A percentile compares a stretch with the other conserved stretches of the same genome.
phyloP scores from a whole-genome alignment of 306 rosid genomes.

The Gynostemma pentaphyllum region DNA sequence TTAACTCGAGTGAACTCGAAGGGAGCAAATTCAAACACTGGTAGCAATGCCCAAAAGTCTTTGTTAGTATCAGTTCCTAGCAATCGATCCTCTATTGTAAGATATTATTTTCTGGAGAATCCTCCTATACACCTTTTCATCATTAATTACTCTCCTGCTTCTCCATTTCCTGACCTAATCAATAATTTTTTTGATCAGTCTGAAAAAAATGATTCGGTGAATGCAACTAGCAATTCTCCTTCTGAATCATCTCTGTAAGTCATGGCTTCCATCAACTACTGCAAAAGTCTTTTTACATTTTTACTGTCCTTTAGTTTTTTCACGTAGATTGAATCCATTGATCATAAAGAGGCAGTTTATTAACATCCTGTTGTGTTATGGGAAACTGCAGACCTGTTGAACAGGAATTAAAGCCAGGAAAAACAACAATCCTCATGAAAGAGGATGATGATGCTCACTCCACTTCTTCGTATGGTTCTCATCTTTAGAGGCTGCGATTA shows the following conservation, averaged over 20 bases:
- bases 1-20: conserved; percentile 36
- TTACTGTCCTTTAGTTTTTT: background rate
- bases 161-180: conserved; percentile 6
- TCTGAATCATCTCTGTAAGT: conserved; percentile 48
- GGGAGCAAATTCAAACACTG: conserved; percentile 27
- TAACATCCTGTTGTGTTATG: conserved; percentile 1
- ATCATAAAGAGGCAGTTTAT: background rate
- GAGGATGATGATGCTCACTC: conserved; percentile 73
- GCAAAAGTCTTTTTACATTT: background rate
- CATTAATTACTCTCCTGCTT: background rate
- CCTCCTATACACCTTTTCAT: background rate
- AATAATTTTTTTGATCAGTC: conserved; percentile 26
- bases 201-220: conserved; percentile 29
- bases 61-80: conserved; percentile 37
- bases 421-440: conserved; percentile 25
- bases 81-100: conserved; percentile 34
- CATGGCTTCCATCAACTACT: background rate
- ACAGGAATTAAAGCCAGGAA: conserved; percentile 31
- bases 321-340: no score
- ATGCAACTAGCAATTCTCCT: conserved; percentile 25
- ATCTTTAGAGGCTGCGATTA: conserved; percentile 1
- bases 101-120: conserved; percentile 6
- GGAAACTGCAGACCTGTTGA: conserved; percentile 43
- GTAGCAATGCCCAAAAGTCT: conserved; percentile 22
- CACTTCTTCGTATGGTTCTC: conserved; percentile 63